A percentile compares a stretch with the other conserved stretches of the same genome.
phyloP scores from a whole-genome alignment of 257 asterid genomes.

The Agastache rugosa region DNA sequence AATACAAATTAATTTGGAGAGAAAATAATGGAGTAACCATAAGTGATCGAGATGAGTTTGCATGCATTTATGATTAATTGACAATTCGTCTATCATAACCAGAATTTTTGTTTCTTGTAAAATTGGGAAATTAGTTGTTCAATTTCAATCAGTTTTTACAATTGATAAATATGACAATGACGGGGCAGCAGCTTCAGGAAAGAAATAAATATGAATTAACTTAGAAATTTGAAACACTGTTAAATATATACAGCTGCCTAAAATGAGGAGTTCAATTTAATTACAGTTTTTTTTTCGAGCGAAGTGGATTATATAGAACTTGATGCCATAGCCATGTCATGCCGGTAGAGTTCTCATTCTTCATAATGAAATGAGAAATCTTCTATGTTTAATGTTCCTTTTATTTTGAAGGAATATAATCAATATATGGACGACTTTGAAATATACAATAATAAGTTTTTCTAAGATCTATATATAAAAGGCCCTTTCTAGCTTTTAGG shows the following conservation, averaged over 20 bases:
- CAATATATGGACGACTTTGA: too few relatives aligned
- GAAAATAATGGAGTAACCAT: slow-evolving; percentile 35
- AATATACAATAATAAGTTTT: too few relatives aligned
- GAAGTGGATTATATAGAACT: too few relatives aligned
- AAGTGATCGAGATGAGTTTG: slow-evolving; percentile 1
- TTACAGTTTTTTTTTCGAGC: too few relatives aligned
- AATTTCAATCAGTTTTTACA: slow-evolving; percentile 1
- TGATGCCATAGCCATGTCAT: too few relatives aligned
- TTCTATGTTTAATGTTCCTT: too few relatives aligned
- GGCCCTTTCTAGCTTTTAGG: too few relatives aligned
- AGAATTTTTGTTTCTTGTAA: slow-evolving; percentile 28
- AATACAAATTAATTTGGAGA: slow-evolving; percentile 2
- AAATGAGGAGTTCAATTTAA: neutral
- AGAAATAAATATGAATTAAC: neutral
- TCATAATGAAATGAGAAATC: neutral
- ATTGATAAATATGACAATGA: slow-evolving; percentile 34
- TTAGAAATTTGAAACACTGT: neutral
- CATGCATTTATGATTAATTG: slow-evolving; percentile 32
- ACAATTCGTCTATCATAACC: slow-evolving; percentile 34
- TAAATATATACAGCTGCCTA: neutral
- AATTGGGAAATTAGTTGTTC: slow-evolving; percentile 30
- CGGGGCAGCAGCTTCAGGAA: slow-evolving; percentile 37
- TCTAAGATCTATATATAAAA: too few relatives aligned
- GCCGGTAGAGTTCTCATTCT: neutral
- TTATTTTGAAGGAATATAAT: too few relatives aligned